Base-by-base conservation (phyloP, 1,284 basidiomycete genomes). In the Ceratobasidium sp. region DNA sequence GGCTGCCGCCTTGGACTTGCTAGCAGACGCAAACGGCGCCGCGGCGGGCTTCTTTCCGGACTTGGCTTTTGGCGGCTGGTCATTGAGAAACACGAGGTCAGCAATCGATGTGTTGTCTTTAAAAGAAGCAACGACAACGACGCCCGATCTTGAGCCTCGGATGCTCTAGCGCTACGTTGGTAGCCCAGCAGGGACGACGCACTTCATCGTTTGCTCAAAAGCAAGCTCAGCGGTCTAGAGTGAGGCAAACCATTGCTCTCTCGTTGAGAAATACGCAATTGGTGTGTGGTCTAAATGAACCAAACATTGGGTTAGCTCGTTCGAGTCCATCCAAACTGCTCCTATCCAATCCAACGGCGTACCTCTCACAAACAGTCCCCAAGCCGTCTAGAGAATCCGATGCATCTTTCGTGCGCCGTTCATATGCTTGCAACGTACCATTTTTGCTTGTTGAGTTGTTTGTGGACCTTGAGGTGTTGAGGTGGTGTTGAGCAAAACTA, bases 41-140 rank as follows among this genome's bases (percentile, higher is more conserved):
- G 89, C 85, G 74, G 92, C 91, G 76, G 89, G 89, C 84, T 92
- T 93, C 85, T 91, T 93, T 83, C 88, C 87, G 78, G 88, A 76
- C 79, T 89, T 90, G 79, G 84, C 78, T 81, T 89, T 89, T 81
- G 89, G 87, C 75, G 89, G 87, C 91, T 92, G 90, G 76, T 93
- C 92, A 93, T 93, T 87, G 91, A 93, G 92, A 26, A 34, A 55
- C 10, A 34, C 61, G 61, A 55, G 50, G 64, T 67, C 36, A 67
- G 50, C 64, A 43, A 67, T 67, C 61, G 46, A 36, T 52, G 52
- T 16, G 34, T 58, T 41, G 57, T 41, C 34, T 41, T 58, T 58
- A 58, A 58, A 58, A 58, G 52, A 58, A 58, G 39, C 57, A 41
- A 57, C 53, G 30, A 41, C 57, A 53, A 41, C 57, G 57, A 58